These are phyloP conservation scores for Apophysomyces trapeziformis DNA, from an alignment of 371 early-diverging fungal species.

Conservation along the genomic window DNA sequence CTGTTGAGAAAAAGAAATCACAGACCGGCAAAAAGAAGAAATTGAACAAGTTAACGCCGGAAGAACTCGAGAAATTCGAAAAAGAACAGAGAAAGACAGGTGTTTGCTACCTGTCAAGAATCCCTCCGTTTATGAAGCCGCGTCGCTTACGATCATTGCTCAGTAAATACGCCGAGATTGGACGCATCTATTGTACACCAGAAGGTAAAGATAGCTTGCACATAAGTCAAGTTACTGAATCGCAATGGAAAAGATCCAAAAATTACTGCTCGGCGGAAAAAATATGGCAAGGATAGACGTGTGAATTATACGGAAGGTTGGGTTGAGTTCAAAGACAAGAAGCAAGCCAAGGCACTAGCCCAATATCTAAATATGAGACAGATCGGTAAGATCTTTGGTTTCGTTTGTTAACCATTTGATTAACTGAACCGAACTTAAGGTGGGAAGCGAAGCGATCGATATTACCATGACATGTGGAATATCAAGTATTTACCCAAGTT, in stretches of 20 bases:
- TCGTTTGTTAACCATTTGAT: not conserved
- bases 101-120: slow-evolving; percentile 87
- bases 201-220: slow-evolving; percentile 61
- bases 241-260: slow-evolving; percentile 48
- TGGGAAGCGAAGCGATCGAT: slow-evolving; percentile 80
- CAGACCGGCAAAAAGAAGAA: slow-evolving; percentile 36
- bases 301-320: slow-evolving; percentile 94
- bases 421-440: slow-evolving; percentile 35
- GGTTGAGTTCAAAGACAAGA: slow-evolving; percentile 95
- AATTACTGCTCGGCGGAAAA: slow-evolving; percentile 62
- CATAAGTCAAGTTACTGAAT: not conserved
- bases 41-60: slow-evolving; percentile 69
- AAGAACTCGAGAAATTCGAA: slow-evolving; percentile 74
- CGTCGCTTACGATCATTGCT: slow-evolving; percentile 77
- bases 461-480: slow-evolving; percentile 95
- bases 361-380: slow-evolving; percentile 75
- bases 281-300: slow-evolving; percentile 76
- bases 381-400: slow-evolving; percentile 59
- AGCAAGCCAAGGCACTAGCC: slow-evolving; percentile 82
- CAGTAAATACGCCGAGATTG: slow-evolving; percentile 75
- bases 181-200: slow-evolving; percentile 85
- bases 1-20: too few species aligned
- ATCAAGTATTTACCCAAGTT: slow-evolving; percentile 95
- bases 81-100: slow-evolving; percentile 77
- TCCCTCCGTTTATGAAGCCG: slow-evolving; percentile 94